Evolutionary conservation across 2,329 filamentous ascomycete species (phyloP).

Genomic region (Waltergamsia citrina): DNA sequence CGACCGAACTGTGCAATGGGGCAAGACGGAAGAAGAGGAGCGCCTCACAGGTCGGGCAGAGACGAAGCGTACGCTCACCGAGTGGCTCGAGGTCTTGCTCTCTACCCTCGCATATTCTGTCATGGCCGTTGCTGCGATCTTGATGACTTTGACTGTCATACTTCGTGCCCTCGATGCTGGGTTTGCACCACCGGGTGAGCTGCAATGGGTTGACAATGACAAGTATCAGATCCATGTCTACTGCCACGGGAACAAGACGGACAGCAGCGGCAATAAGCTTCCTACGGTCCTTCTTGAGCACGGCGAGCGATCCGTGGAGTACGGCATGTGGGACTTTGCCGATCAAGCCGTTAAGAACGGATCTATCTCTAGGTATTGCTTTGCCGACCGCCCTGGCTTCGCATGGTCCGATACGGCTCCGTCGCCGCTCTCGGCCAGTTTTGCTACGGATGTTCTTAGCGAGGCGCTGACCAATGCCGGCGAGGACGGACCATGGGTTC

Average conservation of each 20-base stretch:
- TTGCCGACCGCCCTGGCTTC: constrained; percentile 85
- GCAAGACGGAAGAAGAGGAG: constrained; percentile 87
- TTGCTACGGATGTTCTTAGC: constrained; percentile 81
- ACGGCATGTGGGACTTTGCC: constrained; percentile 72
- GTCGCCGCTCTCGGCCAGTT: constrained; percentile 85
- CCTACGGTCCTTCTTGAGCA: constrained; percentile 82
- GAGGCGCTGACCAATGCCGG: constrained; percentile 74
- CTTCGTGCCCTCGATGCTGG: constrained; percentile 73
- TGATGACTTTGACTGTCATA: constrained; percentile 72
- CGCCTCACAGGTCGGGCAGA: constrained; percentile 83
- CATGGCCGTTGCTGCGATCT: constrained; percentile 57
- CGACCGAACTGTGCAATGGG: constrained; percentile 80
- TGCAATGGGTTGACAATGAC: constrained; percentile 71
- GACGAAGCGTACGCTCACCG: constrained; percentile 67
- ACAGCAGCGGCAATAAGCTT: constrained; percentile 38
- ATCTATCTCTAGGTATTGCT: constrained; percentile 83
- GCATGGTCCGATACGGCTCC: constrained; percentile 86
- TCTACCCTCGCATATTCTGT: constrained; percentile 63
- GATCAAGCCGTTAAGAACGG: constrained; percentile 68
- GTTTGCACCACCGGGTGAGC: constrained; percentile 61
- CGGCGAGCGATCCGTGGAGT: constrained; percentile 70
- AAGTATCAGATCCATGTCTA: constrained; percentile 84
- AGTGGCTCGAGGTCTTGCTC: constrained; percentile 75
- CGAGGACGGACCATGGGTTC: constrained; percentile 81
- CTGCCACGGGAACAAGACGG: constrained; percentile 63